A percentile compares a stretch with the other conserved stretches of the same genome.
phyloP scores from a whole-genome alignment of 2,329 filamentous ascomycete species.

The Leptoxyphium fumago region DNA sequence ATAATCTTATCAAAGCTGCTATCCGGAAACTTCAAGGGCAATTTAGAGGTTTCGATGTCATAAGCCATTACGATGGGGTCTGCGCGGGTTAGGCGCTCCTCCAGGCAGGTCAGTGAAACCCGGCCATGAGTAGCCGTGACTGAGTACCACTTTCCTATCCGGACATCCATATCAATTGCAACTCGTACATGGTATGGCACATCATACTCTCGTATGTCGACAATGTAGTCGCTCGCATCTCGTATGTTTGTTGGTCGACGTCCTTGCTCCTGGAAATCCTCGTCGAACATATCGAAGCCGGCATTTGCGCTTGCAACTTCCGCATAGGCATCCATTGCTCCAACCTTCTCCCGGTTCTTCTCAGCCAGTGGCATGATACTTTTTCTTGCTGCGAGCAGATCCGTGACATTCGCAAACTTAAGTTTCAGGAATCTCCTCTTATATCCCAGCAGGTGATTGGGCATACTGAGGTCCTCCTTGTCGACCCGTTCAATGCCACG shows the following conservation, averaged over 20 bases:
- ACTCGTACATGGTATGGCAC: slow-evolving; percentile 98
- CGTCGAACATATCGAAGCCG: slow-evolving; percentile 90
- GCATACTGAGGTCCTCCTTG: slow-evolving; percentile 70
- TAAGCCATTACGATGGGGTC: slow-evolving; percentile 98
- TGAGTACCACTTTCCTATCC: slow-evolving; percentile 93
- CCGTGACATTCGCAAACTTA: slow-evolving; percentile 71
- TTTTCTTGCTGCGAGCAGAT: slow-evolving; percentile 71
- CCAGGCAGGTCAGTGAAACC: slow-evolving; percentile 69
- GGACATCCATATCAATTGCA: slow-evolving; percentile 88
- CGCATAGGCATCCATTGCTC: slow-evolving; percentile 95
- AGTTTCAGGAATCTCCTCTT: slow-evolving; percentile 76
- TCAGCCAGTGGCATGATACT: slow-evolving; percentile 82
- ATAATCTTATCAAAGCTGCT: slow-evolving; percentile 91
- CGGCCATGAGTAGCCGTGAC: slow-evolving; percentile 87
- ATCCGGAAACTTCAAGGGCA: slow-evolving; percentile 93
- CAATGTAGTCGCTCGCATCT: slow-evolving; percentile 91
- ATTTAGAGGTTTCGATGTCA: slow-evolving; percentile 95
- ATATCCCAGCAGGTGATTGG: slow-evolving; percentile 89
- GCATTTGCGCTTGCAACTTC: slow-evolving; percentile 80
- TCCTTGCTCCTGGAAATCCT: slow-evolving; percentile 63
- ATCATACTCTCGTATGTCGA: slow-evolving; percentile 98
- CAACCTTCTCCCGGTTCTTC: slow-evolving; percentile 91
- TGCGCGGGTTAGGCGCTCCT: slow-evolving; percentile 75
- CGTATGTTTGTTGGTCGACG: slow-evolving; percentile 58
- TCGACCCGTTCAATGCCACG: slow-evolving; percentile 65